phyloP scores from a whole-genome alignment of 2,329 filamentous ascomycete species.

The Pseudogymnoascus sp. region DNA sequence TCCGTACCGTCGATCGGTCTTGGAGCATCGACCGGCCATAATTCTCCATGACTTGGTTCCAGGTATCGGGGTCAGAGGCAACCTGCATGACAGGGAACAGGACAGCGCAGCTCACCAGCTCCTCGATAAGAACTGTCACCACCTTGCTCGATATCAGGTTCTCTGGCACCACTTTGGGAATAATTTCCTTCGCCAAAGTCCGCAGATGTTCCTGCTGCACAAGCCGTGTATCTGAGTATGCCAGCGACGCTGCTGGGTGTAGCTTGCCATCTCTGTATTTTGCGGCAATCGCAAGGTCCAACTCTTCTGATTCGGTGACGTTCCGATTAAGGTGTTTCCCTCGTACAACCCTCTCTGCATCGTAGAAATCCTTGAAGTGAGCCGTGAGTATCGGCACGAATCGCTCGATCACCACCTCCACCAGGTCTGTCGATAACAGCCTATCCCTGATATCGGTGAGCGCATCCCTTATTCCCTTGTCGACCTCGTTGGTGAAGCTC shows the following conservation, averaged over 20 bases:
- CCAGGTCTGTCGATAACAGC: slow-evolving; percentile 69
- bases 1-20: slow-evolving; percentile 89
- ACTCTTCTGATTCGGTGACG: slow-evolving; percentile 91
- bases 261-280: slow-evolving; percentile 86
- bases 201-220: slow-evolving; percentile 86
- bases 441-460: slow-evolving; percentile 65
- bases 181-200: slow-evolving; percentile 60
- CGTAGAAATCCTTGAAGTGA: slow-evolving; percentile 84
- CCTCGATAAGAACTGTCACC: slow-evolving; percentile 73
- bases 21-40: slow-evolving; percentile 82
- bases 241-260: slow-evolving; percentile 76
- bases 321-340: slow-evolving; percentile 82
- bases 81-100: slow-evolving; percentile 73
- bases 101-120: slow-evolving; percentile 90
- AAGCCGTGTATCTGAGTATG: slow-evolving; percentile 75
- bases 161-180: slow-evolving; percentile 68
- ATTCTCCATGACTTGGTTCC: slow-evolving; percentile 94
- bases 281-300: slow-evolving; percentile 89
- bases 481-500: slow-evolving; percentile 78
- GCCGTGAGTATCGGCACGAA: slow-evolving; percentile 82
- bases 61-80: slow-evolving; percentile 86
- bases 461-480: slow-evolving; percentile 68
- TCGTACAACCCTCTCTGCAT: slow-evolving; percentile 78
- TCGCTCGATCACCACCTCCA: slow-evolving; percentile 72
- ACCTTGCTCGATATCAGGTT: slow-evolving; percentile 71